A percentile compares a stretch with the other conserved stretches of the same genome.
Evolutionary conservation across 768 basidiomycete species (phyloP).

Genomic region (Porpolomopsis calyptriformis): DNA sequence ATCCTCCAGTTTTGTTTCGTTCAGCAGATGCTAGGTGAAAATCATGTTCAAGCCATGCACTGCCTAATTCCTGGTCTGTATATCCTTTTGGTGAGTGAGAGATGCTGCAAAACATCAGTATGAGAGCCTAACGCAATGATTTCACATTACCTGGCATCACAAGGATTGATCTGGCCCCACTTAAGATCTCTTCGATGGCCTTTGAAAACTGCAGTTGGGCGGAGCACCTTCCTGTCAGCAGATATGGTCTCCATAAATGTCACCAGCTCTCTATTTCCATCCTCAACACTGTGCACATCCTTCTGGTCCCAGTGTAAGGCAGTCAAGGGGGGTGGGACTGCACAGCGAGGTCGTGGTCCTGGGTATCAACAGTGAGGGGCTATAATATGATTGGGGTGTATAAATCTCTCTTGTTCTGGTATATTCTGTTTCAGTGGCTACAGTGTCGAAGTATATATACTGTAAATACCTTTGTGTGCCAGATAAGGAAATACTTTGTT

Average conservation of each 20-base stretch:
- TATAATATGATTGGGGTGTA: no score
- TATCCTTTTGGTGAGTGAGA: conserved; percentile 18
- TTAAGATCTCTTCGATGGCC: conserved; percentile 13
- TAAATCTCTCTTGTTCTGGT: no score
- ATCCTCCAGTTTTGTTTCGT: conserved; percentile 3
- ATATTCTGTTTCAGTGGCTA: no score
- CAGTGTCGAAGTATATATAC: no score
- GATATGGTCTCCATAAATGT: conserved; percentile 36
- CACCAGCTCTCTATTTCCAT: conserved; percentile 31
- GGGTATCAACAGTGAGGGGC: no score
- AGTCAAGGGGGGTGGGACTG: no score
- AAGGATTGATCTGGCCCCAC: conserved; percentile 15
- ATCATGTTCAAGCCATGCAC: conserved; percentile 15
- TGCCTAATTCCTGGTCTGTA: conserved; percentile 19
- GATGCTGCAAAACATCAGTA: not conserved
- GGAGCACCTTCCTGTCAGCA: conserved; percentile 29
- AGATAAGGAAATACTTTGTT: no score
- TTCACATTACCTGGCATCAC: conserved; percentile 8
- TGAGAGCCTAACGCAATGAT: not conserved
- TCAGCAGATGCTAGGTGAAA: conserved; percentile 12
- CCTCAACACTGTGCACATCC: conserved; percentile 13
- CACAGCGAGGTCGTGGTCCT: no score
- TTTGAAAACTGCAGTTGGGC: conserved; percentile 29
- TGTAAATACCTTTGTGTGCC: no score
- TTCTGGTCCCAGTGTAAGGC: no score